Base-by-base conservation (phyloP, 257 asterid species). In the Solanum clarkiae region DNA sequence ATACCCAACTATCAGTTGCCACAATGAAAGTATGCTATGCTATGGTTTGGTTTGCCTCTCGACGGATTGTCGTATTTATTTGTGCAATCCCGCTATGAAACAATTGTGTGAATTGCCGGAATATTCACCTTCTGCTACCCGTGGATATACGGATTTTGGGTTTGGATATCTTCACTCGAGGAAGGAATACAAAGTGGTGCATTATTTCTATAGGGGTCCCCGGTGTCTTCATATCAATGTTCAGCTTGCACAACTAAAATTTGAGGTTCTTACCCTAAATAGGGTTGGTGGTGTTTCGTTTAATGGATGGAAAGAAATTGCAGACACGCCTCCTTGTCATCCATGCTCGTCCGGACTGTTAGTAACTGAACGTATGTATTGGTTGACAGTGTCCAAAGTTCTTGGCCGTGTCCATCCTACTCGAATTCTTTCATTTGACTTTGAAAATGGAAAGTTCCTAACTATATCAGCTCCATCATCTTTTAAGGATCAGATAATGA, bases 131-230 rank as follows among this genome's bases (percentile, higher is more conserved):
- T 40, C 79, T 9, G 26, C 53, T 69, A 69, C 8, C 79, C 53
- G 8, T 17, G 79, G 16, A 69, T 8, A 16, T 10, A 1, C 1
- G 3, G 26, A 36, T 40, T 69, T 17, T 40, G 77, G 77, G 24
- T 16, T 69, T 17, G 16, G 26, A 40, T 36, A 69, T 69, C 77
- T 69, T 69, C 26, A 40, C 51, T 69, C 79, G 40, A 69, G 8
- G 79, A 32, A 32, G 80, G 54, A 71, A 71, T 71, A 71, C 55
- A 71, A 71, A 71, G 80, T 71, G 54, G 54, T 70, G 54, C 17
- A 40, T 70, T 18, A 9, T 70, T 70, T 42, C 54, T 40, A 18
- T 24, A 22, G 0, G 16, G 15, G 26, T 1, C 9, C 40, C 32
- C 32, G 3, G 32, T 29, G 32, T 29, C 32, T 2, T 29, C 32